These are phyloP conservation scores for Fraxinus pennsylvanica DNA, from an alignment of 257 asterid species.

Conservation along the genomic window DNA sequence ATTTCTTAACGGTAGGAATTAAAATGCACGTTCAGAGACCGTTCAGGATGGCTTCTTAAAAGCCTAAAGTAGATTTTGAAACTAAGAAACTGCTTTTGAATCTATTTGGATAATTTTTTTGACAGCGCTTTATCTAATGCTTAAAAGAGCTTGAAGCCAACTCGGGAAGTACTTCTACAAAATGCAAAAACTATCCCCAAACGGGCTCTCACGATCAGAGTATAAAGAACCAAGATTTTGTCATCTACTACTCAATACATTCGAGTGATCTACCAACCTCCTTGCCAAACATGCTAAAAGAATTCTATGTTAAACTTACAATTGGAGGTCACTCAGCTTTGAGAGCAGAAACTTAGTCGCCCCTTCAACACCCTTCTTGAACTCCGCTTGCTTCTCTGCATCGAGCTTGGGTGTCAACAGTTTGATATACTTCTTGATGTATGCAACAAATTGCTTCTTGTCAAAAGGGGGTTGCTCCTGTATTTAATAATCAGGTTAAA, in stretches of 20 bases:
- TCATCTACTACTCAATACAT: not conserved
- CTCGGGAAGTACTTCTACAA: no score
- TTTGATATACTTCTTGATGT: conserved; percentile 73
- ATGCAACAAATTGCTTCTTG: conserved; percentile 67
- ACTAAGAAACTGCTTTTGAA: no score
- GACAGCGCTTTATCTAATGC: no score
- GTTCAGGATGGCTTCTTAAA: not conserved
- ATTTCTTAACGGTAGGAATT: not conserved
- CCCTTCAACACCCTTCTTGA: conserved; percentile 71
- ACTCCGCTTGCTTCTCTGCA: conserved; percentile 50
- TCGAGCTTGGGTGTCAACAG: conserved; percentile 63
- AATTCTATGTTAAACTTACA: conserved; percentile 45
- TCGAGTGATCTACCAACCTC: not conserved
- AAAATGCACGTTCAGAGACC: not conserved
- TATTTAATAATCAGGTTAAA: not conserved
- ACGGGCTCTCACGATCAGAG: not conserved
- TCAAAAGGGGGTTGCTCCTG: conserved; percentile 93
- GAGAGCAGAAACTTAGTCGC: conserved; percentile 71
- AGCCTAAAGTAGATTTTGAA: no score
- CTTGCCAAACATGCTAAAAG: not conserved
- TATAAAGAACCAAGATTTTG: not conserved
- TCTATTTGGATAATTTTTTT: no score
- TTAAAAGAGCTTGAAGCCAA: no score
- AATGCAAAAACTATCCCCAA: no score
- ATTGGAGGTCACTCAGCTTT: conserved; percentile 78